phyloP scores from a whole-genome alignment of 2,329 filamentous ascomycete species.

The Calonectria crousiana region DNA sequence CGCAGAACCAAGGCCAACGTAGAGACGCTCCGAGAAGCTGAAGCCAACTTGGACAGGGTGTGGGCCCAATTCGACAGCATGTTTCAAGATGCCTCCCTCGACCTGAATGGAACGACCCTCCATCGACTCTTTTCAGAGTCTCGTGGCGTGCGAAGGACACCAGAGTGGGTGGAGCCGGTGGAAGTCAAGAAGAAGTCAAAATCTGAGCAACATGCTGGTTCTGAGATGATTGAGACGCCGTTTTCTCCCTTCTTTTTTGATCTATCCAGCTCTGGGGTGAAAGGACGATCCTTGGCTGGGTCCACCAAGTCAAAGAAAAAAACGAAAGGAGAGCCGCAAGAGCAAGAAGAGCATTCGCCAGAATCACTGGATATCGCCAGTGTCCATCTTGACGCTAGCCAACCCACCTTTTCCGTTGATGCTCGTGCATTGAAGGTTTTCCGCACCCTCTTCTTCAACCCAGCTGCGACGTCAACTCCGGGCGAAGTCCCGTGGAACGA shows the following conservation, averaged over 20 bases:
- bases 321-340: slow-evolving; percentile 22
- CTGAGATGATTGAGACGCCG: slow-evolving; percentile 30
- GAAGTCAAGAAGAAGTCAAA: slow-evolving; percentile 9
- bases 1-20: slow-evolving; percentile 59
- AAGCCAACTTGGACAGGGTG: slow-evolving; percentile 52
- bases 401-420: slow-evolving; percentile 44
- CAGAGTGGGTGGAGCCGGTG: slow-evolving; percentile 58
- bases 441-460: slow-evolving; percentile 56
- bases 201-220: not conserved
- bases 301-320: slow-evolving; percentile 37
- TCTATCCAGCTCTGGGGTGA: not conserved
- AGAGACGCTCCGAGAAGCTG: slow-evolving; percentile 58
- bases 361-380: not conserved
- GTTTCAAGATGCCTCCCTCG: slow-evolving; percentile 14
- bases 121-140: slow-evolving; percentile 46
- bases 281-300: not conserved
- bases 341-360: not conserved
- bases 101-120: slow-evolving; percentile 44
- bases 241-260: slow-evolving; percentile 42
- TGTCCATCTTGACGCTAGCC: not conserved
- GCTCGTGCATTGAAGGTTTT: slow-evolving; percentile 51
- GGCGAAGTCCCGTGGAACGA: slow-evolving; percentile 66
- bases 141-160: slow-evolving; percentile 59
- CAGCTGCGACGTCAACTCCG: slow-evolving; percentile 49
- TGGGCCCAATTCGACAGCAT: slow-evolving; percentile 26